phyloP scores from a whole-genome alignment of 2,329 filamentous ascomycete genomes.

The Alternaria ventricosa region DNA sequence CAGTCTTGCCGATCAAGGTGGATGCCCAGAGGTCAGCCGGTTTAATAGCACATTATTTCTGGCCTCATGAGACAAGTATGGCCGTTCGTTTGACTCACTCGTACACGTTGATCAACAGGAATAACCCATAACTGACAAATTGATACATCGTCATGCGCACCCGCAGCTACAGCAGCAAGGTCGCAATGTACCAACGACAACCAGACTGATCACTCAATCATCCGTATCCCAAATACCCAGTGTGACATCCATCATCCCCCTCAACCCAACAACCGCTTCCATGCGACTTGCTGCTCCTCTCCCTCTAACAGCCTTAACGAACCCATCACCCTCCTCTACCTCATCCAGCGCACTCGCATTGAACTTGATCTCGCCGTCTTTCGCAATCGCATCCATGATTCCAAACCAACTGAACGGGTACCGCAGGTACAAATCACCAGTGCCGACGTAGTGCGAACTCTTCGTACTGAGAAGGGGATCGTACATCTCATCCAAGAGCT shows the following conservation, averaged over 20 bases:
- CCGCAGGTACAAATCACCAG: not conserved
- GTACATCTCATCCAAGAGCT: not conserved
- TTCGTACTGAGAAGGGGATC: not conserved
- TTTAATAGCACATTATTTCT: not conserved
- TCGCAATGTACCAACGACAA: not conserved
- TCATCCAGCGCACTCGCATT: not conserved
- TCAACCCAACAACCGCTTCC: not conserved
- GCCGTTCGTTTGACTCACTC: too few species aligned
- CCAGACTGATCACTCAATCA: not conserved
- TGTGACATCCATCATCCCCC: not conserved
- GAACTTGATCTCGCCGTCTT: not conserved
- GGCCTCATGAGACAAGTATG: too few species aligned
- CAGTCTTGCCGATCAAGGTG: not conserved
- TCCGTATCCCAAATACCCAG: not conserved
- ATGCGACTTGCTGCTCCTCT: not conserved
- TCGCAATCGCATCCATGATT: fast-evolving
- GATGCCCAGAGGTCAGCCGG: not conserved
- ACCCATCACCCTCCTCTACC: not conserved
- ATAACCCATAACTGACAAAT: not conserved
- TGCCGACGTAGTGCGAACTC: not conserved
- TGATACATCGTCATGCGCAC: not conserved
- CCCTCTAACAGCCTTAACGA: not conserved
- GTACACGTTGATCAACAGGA: not conserved
- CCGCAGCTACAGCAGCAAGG: not conserved
- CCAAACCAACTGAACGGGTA: not conserved